These are phyloP conservation scores for Hansfordia pulvinata DNA, from an alignment of 2,329 filamentous ascomycete species.

Conservation along the genomic window DNA sequence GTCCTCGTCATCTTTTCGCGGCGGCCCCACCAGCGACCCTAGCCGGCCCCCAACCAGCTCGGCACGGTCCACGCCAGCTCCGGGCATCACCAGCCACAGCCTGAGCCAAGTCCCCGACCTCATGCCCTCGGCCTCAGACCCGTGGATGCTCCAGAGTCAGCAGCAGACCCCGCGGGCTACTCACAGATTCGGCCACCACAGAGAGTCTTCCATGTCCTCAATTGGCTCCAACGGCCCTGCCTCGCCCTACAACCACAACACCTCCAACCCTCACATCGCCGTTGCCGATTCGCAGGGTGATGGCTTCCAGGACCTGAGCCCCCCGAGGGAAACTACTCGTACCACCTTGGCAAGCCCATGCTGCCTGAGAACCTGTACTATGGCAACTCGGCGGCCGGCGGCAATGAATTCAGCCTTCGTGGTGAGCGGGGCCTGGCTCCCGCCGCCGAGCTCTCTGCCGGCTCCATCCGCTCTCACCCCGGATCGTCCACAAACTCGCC, in stretches of 20 bases:
- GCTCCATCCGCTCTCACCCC: too few relatives aligned
- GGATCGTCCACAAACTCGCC: constrained; percentile 35
- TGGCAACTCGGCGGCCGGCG: constrained; percentile 15
- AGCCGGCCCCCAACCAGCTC: too few relatives aligned
- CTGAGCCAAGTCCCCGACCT: constrained; percentile 14
- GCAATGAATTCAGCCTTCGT: constrained; percentile 16
- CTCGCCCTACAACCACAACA: constrained; percentile 42
- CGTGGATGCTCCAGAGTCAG: constrained; percentile 12
- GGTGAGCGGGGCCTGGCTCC: constrained; percentile 28
- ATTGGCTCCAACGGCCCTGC: constrained; percentile 45
- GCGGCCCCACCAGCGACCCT: too few relatives aligned
- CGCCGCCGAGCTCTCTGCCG: constrained; percentile 27
- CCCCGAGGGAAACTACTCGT: constrained; percentile 25
- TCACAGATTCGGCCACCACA: constrained; percentile 33
- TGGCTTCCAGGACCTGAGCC: constrained; percentile 26
- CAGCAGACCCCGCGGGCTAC: constrained; percentile 13
- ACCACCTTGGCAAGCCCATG: constrained; percentile 31
- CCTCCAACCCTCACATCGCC: constrained; percentile 44
- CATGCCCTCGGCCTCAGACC: constrained; percentile 16
- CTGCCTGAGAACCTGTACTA: too few relatives aligned
- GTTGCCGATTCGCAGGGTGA: constrained; percentile 34
- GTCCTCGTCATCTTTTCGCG: constrained; percentile 1
- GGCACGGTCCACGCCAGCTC: too few relatives aligned
- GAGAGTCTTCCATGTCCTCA: constrained; percentile 48
- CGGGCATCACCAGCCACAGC: constrained; percentile 8